Base-by-base conservation (phyloP, 441 rosid species). In the Biscutella auriculata region DNA sequence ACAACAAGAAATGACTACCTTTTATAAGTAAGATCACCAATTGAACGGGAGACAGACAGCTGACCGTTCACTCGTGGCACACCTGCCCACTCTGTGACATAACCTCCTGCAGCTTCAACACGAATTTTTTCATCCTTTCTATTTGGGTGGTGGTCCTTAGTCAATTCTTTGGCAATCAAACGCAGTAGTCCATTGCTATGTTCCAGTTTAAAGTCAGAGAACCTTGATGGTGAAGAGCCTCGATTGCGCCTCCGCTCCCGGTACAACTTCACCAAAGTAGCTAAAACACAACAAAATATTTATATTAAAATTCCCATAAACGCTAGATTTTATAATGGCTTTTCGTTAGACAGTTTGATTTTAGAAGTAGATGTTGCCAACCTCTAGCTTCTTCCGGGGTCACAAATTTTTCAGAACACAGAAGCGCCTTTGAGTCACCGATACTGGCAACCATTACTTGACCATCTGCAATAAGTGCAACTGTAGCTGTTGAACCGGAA, bases 91-190 rank as follows among this genome's bases (percentile, higher is more conserved):
- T 82, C 83, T 49, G 77, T 73, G 73, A 88, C 87, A 74, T 79
- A 80, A 63, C 98, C 98, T 55, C 98, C 98, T 28, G 95, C 81
- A 74, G 82, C 82, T 79, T 92, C 96, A 62, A 92, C 90, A 67
- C 95, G 82, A 51, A 45, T 67, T 73, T 79, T 85, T 76, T 92
- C 98, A 75, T 92, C 98, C 55, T 88, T 86, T 73, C 95, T 83
- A 72, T 78, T 79, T 47, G 96, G 96, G 68, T 82, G 93, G 76
- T 92, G 96, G 67, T 92, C 98, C 56, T 68, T 79, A 53, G 95
- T 88, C 70, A 92, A 72, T 68, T 85, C 91, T 75, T 81, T 81
- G 63, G 78, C 88, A 66, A 67, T 27, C 66, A 76, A 80, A 73
- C 68, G 82, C 35, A 73, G 37, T 28, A 71, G 67, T 50, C 91